Evolutionary conservation across 116 monocot genomes (phyloP), one percentile per base, ranked within the genome.

Genomic region (Dioscorea cayenensis): DNA sequence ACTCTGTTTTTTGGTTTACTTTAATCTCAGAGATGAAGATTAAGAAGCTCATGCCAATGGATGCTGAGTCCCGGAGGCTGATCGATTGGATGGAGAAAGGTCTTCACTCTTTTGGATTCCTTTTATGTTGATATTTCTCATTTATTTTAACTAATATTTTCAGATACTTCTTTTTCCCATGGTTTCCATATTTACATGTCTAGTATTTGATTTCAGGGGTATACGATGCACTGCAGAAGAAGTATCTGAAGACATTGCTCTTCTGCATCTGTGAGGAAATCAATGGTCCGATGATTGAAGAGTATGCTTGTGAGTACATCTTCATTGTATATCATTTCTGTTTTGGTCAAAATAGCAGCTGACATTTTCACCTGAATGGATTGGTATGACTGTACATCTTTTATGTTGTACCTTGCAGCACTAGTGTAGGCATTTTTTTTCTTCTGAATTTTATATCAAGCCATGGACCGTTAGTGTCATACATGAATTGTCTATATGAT

Each of bases 71-170:
- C 0, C 79, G 97, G 72, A 82, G 97, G 66, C 78, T 99, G 19
- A 99, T 99, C 20, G 97, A 99, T 71, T 99, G 97, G 97, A 99
- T 99, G 97, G 97, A 99, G 83, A 89, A 93, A 99, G 97, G 97
- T 70, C 7, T 43, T 21, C 38, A 5, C 7, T 20, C 32, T 59
- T 23, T 58, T 12, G 43, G 43, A 43, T 43, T 10, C 12, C 4
- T 12, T 43, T 12, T 43, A 43, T 43, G 5, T 43, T 7, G 7
- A 43, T 7, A 43, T 3, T 43, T 43, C 43, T 43, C 43, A 8
- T 21, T 20, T 37, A n/a, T 21, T 71, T 8, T 28, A 64, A 23
- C 48, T 50, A 19, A 22, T 49, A 38, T 28, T 49, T 21, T 35
- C 43, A 29, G 2, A 55, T 20, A 49, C 27, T 66, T 4, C 66